These are phyloP conservation scores for Diaporthe sp. DNA, from an alignment of 2,329 filamentous ascomycete species.

Conservation along the genomic window DNA sequence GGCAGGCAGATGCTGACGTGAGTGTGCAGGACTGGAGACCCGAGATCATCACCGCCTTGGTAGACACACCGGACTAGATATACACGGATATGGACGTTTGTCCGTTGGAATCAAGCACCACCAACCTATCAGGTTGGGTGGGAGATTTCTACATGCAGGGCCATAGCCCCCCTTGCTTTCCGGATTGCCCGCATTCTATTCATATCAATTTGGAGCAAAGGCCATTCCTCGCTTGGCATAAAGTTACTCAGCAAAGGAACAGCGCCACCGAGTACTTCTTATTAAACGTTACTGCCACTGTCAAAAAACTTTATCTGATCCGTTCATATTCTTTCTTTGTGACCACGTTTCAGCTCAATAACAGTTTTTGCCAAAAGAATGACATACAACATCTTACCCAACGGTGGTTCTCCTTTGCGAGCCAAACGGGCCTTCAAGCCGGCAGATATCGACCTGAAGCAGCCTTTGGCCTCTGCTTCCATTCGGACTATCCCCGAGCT, in stretches of 20 bases:
- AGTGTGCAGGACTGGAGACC: no score
- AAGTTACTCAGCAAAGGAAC: background rate
- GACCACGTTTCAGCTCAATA: background rate
- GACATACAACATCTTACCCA: background rate
- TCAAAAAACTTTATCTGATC: no score
- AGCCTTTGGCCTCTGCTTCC: background rate
- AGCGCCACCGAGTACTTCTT: background rate
- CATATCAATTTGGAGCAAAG: background rate
- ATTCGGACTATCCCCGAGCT: background rate
- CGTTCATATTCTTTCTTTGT: no score
- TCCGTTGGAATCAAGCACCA: background rate
- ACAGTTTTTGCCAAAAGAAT: background rate
- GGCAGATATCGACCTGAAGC: background rate
- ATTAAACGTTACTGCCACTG: background rate
- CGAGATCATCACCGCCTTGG: no score
- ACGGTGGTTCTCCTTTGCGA: background rate
- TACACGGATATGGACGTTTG: background rate
- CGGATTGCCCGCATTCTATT: background rate
- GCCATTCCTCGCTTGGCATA: background rate
- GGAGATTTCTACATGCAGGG: background rate
- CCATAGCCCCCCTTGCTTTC: background rate
- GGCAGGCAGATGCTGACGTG: no score
- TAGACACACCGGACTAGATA: no score
- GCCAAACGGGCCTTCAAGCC: background rate
- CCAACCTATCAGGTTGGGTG: background rate